phyloP scores from a whole-genome alignment of 176 grass and related monocot species.

The Triticum timopheevii region DNA sequence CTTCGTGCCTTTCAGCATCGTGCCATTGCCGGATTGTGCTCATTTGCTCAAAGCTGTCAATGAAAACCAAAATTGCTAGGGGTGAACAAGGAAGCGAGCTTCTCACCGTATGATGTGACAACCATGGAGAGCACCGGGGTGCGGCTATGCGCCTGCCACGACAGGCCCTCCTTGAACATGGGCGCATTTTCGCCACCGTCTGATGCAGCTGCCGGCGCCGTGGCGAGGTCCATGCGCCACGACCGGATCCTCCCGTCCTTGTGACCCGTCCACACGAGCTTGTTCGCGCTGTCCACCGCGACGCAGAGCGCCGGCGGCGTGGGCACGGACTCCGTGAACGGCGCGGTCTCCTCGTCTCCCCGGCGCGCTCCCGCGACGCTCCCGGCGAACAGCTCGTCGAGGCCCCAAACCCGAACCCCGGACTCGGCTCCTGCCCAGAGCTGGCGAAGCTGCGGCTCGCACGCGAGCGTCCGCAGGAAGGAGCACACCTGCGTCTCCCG shows the following conservation, averaged over 20 bases:
- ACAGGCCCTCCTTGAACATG: conserved; percentile 57
- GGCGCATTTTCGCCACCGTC: not conserved
- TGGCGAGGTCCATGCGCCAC: conserved; percentile 56
- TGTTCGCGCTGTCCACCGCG: conserved; percentile 50
- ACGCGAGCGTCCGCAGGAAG: conserved; percentile 67
- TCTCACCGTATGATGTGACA: conserved; percentile 67
- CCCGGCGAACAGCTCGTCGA: conserved; percentile 47
- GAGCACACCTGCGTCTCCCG: conserved; percentile 89
- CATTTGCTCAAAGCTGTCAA: conserved; percentile 6
- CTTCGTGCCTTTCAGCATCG: not conserved
- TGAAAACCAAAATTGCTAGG: not conserved
- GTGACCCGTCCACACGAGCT: conserved; percentile 80
- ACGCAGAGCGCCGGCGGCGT: conserved; percentile 65
- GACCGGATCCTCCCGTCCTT: conserved; percentile 81
- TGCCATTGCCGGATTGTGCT: not conserved
- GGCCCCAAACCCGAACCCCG: conserved; percentile 63
- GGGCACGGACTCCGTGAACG: conserved; percentile 62
- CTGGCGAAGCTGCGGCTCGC: conserved; percentile 43
- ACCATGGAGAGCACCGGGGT: conserved; percentile 80
- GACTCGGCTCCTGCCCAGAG: conserved; percentile 81
- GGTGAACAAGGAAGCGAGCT: not conserved
- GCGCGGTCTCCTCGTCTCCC: conserved; percentile 75
- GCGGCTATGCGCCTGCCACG: conserved; percentile 68
- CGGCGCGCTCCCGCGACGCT: conserved; percentile 32
- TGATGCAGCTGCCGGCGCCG: not conserved